A percentile compares a stretch with the other conserved stretches of the same genome.
phyloP scores from a whole-genome alignment of 2,329 filamentous ascomycete genomes.

The Balansia obtecta region DNA sequence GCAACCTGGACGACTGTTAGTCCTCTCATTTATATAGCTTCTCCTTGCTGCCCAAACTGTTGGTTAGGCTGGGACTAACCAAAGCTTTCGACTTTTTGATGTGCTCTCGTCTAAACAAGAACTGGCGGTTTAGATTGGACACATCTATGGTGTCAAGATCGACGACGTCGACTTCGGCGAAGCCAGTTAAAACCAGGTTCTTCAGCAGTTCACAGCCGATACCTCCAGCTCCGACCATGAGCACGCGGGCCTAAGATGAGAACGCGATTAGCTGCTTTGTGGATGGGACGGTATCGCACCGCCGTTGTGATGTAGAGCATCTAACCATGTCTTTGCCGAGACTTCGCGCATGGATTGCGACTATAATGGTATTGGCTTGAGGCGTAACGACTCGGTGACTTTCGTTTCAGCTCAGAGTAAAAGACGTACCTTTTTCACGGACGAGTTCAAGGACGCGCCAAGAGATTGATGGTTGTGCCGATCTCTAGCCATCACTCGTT shows the following conservation, averaged over 20 bases:
- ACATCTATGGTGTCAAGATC: conserved; percentile 98
- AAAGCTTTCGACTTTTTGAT: conserved; percentile 96
- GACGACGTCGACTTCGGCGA: conserved; percentile 86
- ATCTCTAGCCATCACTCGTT: conserved; percentile 31
- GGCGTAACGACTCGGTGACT: no score
- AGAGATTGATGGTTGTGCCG: conserved; percentile 53
- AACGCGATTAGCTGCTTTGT: no score
- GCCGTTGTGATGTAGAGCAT: no score
- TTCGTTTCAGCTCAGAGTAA: no score
- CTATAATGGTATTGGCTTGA: not conserved
- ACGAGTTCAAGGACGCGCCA: conserved; percentile 47
- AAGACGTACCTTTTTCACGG: conserved; percentile 55
- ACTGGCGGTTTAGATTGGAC: conserved; percentile 94
- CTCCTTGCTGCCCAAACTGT: not conserved
- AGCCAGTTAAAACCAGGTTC: conserved; percentile 85
- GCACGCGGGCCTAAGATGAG: conserved; percentile 57
- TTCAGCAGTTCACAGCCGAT: conserved; percentile 97
- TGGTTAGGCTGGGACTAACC: conserved; percentile 37
- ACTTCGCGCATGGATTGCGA: not conserved
- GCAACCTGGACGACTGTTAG: conserved; percentile 50
- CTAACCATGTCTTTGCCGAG: no score
- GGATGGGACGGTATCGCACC: no score
- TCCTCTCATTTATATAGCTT: conserved; percentile 8
- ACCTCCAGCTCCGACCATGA: conserved; percentile 92
- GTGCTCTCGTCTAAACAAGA: conserved; percentile 90